phyloP scores from a whole-genome alignment of 768 basidiomycete genomes.

The Phylloporus arenicola region DNA sequence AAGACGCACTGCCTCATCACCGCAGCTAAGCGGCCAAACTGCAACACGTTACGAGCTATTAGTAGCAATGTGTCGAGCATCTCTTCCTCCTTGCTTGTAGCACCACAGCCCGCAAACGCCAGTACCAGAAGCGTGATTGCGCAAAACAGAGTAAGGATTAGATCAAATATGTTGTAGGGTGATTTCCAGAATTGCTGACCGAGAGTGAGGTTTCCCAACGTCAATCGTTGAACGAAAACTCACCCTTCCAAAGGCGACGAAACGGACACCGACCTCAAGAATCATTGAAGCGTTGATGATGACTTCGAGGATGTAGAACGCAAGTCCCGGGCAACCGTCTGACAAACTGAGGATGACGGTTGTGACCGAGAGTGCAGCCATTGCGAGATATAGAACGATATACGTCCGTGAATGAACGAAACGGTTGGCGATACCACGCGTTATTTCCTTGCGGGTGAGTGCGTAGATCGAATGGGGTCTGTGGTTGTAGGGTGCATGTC shows the following conservation, averaged over 20 bases:
- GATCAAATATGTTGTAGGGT: slow-evolving; percentile 86
- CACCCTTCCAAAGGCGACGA: slow-evolving; percentile 90
- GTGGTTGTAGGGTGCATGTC: slow-evolving; percentile 17
- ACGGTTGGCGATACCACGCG: slow-evolving; percentile 80
- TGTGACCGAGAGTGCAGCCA: slow-evolving; percentile 82
- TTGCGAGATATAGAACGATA: slow-evolving; percentile 81
- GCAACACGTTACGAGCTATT: slow-evolving; percentile 87
- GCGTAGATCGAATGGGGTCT: slow-evolving; percentile 83
- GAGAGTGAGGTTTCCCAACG: slow-evolving; percentile 2
- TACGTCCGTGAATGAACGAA: slow-evolving; percentile 86
- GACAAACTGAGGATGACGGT: slow-evolving; percentile 80
- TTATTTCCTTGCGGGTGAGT: slow-evolving; percentile 76
- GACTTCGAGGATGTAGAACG: slow-evolving; percentile 86
- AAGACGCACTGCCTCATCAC: slow-evolving; percentile 86
- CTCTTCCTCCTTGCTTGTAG: slow-evolving; percentile 87
- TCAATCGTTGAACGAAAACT: slow-evolving; percentile 27
- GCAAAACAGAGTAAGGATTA: slow-evolving; percentile 86
- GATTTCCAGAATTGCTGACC: slow-evolving; percentile 92
- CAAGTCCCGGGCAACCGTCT: slow-evolving; percentile 79
- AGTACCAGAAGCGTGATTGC: slow-evolving; percentile 84
- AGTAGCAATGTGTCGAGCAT: slow-evolving; percentile 88
- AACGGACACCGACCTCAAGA: slow-evolving; percentile 83
- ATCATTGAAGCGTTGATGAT: slow-evolving; percentile 92
- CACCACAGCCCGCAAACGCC: slow-evolving; percentile 78
- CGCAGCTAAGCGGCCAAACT: slow-evolving; percentile 85